Evolutionary conservation across 2,329 filamentous ascomycete species (phyloP), one percentile per base, ranked within the genome.

Genomic region (Cladobotryum protrusum): DNA sequence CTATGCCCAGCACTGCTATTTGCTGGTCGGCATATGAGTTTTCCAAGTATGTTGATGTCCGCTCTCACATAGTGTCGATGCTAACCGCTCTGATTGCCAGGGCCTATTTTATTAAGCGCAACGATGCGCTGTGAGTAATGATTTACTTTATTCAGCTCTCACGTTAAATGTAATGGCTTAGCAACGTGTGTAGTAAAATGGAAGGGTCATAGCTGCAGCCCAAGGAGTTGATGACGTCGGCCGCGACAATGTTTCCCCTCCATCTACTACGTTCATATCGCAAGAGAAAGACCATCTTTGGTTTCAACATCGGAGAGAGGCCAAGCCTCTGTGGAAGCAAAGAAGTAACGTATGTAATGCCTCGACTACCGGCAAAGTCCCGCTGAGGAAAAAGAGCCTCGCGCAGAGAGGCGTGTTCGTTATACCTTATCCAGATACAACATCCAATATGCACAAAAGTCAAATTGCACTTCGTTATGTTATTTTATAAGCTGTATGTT

Each of bases 1-100:
- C 93, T 1, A 97, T 97, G 87, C 93, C 93, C 17, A 96, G 91
- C 72, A 99, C 93, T 33, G 93, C 93, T n/a, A 99, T 99, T 64
- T 99, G 93, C 77, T 99, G 93, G 93, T 93, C 82, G 36, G 81
- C 81, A 29, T 85, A 85, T 59, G 82, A 85, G 61, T 82, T 82
- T 55, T 85, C 79, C 59, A 85, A 85, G 82, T 84, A 69, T 62
- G 79, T 72, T 45, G 32, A 24, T 24, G 24, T 29, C 24, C 24
- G 2, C 11, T 8, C 24, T 29, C 24, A 29, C 4, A 32, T 42
- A 13, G 15, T 35, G 33, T 18, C 8, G 9, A 18, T 43, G 1
- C 42, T 45, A 12, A 50, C 37, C 34, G 13, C 13, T 24, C 20
- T 40, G 2, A 18, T 37, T 47, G 12, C n/a, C 18, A 82, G 79